These are phyloP conservation scores for Quillaja saponaria DNA, from an alignment of 306 rosid genomes.

Conservation along the genomic window DNA sequence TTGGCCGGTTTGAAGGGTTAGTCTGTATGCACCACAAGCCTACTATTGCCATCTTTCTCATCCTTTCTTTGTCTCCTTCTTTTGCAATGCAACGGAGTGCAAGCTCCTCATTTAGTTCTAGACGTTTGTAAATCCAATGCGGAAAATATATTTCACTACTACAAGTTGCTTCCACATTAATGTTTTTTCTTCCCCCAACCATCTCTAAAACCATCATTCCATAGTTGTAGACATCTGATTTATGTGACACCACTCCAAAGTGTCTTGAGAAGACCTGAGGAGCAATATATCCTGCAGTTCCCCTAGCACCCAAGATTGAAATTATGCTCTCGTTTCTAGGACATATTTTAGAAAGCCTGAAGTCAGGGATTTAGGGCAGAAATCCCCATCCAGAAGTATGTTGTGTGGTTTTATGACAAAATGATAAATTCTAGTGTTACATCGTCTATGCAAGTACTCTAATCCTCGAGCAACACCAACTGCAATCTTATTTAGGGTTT, in stretches of 20 bases:
- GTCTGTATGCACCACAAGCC: constrained; percentile 23
- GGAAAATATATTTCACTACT: constrained; percentile 33
- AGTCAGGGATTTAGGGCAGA: constrained; percentile 45
- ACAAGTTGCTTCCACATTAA: constrained; percentile 7
- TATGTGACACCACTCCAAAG: constrained; percentile 42
- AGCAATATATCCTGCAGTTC: constrained; percentile 47
- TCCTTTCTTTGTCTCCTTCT: constrained; percentile 20
- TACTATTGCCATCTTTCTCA: constrained; percentile 42
- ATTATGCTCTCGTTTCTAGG: constrained; percentile 27
- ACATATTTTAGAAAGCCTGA: constrained; percentile 51
- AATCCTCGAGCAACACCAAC: constrained; percentile 48
- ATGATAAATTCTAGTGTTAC: constrained; percentile 47
- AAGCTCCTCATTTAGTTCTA: constrained; percentile 31
- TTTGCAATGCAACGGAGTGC: constrained; percentile 9
- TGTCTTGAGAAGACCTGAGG: constrained; percentile 35
- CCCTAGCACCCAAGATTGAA: constrained; percentile 35
- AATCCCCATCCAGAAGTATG: constrained; percentile 35
- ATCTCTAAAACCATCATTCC: constrained; percentile 33
- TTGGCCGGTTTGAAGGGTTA: constrained; percentile 28
- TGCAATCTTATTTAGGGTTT: constrained; percentile 34
- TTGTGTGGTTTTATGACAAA: constrained; percentile 54
- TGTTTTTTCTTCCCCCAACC: constrained; percentile 16
- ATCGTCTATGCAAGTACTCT: constrained; percentile 43
- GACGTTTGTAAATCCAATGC: constrained; percentile 36
- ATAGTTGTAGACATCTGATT: constrained; percentile 42